These are phyloP conservation scores for Lipomyces yarrowii DNA, from an alignment of 1,139 yeast species.

Conservation along the genomic window DNA sequence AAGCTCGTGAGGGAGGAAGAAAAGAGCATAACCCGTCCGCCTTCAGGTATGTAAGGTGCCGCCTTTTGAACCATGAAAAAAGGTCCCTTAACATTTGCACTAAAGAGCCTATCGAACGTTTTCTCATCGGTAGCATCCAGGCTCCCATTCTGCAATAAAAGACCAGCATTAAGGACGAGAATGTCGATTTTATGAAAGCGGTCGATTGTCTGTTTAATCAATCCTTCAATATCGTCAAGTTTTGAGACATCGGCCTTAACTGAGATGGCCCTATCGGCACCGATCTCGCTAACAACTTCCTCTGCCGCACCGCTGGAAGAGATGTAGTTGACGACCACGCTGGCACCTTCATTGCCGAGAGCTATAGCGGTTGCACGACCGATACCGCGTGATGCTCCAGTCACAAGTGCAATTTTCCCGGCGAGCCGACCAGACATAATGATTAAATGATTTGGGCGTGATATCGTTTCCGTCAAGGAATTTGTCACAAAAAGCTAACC, in stretches of 20 bases:
- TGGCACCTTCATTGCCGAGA: constrained; percentile 49
- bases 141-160: constrained; percentile 40
- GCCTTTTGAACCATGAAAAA: constrained; percentile 30
- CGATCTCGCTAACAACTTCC: constrained; percentile 38
- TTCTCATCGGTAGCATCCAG: constrained; percentile 23
- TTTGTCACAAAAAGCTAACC: background rate
- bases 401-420: constrained; percentile 45
- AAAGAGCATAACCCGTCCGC: constrained; percentile 11
- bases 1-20: constrained; percentile 31
- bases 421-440: background rate
- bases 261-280: constrained; percentile 37
- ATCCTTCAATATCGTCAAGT: constrained; percentile 43
- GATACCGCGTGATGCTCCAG: constrained; percentile 50
- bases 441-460: background rate
- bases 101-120: constrained; percentile 28
- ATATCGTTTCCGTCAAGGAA: background rate
- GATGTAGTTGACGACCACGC: constrained; percentile 54
- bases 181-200: constrained; percentile 48
- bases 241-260: constrained; percentile 44
- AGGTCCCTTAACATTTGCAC: constrained; percentile 35
- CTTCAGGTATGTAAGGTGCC: background rate
- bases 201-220: constrained; percentile 45
- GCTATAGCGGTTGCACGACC: constrained; percentile 49
- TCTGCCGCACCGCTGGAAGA: constrained; percentile 6
- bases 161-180: constrained; percentile 53